Evolutionary conservation across 768 basidiomycete genomes (phyloP).

Genomic region (Boletus reticuloceps): DNA sequence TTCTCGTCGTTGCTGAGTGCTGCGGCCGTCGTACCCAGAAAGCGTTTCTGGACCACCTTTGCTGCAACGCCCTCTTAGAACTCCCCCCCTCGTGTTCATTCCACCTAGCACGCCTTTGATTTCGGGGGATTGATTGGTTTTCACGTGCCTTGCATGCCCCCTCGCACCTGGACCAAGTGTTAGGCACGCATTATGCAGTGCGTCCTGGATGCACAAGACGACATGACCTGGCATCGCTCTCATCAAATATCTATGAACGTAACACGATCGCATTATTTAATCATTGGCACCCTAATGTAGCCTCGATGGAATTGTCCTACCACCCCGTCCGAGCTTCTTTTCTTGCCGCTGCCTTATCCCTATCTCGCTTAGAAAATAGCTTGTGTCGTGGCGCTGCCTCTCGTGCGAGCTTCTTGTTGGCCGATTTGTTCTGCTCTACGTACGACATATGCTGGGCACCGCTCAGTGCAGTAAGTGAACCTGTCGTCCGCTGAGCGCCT

Average conservation of each 20-base stretch:
- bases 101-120: conserved; percentile 24
- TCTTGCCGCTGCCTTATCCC: conserved; percentile 58
- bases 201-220: conserved; percentile 12
- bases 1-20: background rate
- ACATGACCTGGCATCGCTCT: conserved; percentile 5
- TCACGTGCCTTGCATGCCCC: conserved; percentile 28
- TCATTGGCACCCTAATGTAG: conserved; percentile 1
- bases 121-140: conserved; percentile 26
- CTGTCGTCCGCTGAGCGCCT: conserved; percentile 71
- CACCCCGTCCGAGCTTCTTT: conserved; percentile 41
- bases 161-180: conserved; percentile 21
- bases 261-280: conserved; percentile 12
- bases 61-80: conserved; percentile 13
- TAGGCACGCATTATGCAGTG: conserved; percentile 17
- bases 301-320: background rate
- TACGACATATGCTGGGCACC: conserved; percentile 93
- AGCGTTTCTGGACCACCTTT: background rate
- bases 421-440: conserved; percentile 87
- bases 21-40: background rate
- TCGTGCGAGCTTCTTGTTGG: conserved; percentile 73
- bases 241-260: conserved; percentile 12
- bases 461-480: conserved; percentile 78
- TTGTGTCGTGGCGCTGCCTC: conserved; percentile 62
- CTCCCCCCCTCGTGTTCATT: conserved; percentile 24
- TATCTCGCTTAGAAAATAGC: conserved; percentile 80